These are phyloP conservation scores for Penicillium carneum DNA, from an alignment of 2,329 filamentous ascomycete species.

Conservation along the genomic window DNA sequence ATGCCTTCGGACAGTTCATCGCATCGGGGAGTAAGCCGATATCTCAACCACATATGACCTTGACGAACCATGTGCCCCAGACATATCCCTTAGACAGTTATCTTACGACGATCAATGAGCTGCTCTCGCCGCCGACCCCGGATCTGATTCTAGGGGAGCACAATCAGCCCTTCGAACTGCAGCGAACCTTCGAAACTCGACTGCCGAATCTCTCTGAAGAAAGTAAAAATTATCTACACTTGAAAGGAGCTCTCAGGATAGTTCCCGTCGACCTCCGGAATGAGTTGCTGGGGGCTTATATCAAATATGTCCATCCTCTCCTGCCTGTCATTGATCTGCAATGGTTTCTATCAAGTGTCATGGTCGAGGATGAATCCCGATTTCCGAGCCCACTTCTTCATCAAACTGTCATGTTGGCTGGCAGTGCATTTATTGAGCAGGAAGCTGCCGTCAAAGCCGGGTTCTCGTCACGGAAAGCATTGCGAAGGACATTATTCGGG, in stretches of 20 bases:
- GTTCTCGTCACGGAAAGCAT: conserved; percentile 15
- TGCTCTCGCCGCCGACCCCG: conserved; percentile 8
- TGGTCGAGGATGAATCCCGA: conserved; percentile 17
- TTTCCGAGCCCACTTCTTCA: conserved; percentile 22
- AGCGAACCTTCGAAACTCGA: conserved; percentile 5
- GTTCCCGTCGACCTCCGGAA: conserved; percentile 16
- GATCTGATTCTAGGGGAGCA: conserved; percentile 3
- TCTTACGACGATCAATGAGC: conserved; percentile 11
- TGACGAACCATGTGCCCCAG: conserved; percentile 13
- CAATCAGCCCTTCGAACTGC: background rate
- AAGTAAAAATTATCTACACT: conserved; percentile 5
- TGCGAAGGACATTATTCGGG: conserved; percentile 18
- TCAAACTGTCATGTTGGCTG: conserved; percentile 26
- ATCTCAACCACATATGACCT: conserved; percentile 15
- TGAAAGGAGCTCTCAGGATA: conserved; percentile 17
- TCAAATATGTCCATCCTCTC: conserved; percentile 25
- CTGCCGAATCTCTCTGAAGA: conserved; percentile 14
- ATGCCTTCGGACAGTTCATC: conserved; percentile 1
- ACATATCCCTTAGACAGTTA: conserved; percentile 20
- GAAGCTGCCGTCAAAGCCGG: conserved; percentile 13
- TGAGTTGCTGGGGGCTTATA: conserved; percentile 18
- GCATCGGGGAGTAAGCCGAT: conserved; percentile 8
- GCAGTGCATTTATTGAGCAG: conserved; percentile 23
- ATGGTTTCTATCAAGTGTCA: conserved; percentile 17
- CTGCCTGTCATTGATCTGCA: conserved; percentile 20